phyloP scores from a whole-genome alignment of 306 rosid species.

The Castanea crenata region DNA sequence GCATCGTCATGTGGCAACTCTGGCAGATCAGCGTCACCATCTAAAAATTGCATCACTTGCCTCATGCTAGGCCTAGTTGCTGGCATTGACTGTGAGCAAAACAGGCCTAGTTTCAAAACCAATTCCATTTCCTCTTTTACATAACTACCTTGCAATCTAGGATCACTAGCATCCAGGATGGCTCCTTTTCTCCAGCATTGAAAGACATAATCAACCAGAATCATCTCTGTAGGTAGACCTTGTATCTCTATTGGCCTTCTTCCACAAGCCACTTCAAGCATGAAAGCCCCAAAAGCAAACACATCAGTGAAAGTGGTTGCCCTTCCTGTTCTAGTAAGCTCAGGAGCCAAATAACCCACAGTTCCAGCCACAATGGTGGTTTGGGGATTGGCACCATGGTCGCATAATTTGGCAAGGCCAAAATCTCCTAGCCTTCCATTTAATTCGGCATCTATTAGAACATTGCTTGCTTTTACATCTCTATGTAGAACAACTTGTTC shows the following conservation, averaged over 20 bases:
- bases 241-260: background rate
- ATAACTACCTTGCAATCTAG: constrained; percentile 31
- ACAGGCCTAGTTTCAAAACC: constrained; percentile 55
- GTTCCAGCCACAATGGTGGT: constrained; percentile 74
- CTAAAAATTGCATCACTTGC: constrained; percentile 48
- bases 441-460: constrained; percentile 50
- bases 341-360: constrained; percentile 68
- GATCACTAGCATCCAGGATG: background rate
- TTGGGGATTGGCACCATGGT: constrained; percentile 54
- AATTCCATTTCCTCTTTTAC: constrained; percentile 38
- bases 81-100: constrained; percentile 48
- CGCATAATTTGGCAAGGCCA: constrained; percentile 60
- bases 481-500: constrained; percentile 72
- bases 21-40: constrained; percentile 31
- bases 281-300: constrained; percentile 60
- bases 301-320: constrained; percentile 58
- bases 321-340: constrained; percentile 53
- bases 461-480: constrained; percentile 75
- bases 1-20: background rate
- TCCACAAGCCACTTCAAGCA: constrained; percentile 65
- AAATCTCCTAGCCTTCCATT: constrained; percentile 71
- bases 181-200: no score
- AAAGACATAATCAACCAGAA: no score
- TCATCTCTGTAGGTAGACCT: no score
- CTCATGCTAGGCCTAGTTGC: constrained; percentile 56